phyloP scores from a whole-genome alignment of 2,329 filamentous ascomycete species.

The Penicillium sp. region DNA sequence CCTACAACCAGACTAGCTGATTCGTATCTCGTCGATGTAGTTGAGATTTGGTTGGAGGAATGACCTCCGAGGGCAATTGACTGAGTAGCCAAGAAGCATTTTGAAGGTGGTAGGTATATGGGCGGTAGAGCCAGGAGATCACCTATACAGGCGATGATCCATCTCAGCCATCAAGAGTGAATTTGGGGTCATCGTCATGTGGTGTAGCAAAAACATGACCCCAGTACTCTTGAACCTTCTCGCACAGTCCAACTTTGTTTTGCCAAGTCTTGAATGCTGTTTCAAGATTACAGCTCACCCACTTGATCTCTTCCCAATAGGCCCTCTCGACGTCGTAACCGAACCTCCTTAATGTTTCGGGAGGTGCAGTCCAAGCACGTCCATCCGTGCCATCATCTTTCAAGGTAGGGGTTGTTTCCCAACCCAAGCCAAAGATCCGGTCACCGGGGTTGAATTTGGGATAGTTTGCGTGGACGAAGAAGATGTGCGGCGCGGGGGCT shows the following conservation, averaged over 20 bases:
- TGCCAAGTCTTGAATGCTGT: conserved; percentile 37
- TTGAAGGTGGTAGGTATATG: not conserved
- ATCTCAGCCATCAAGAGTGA: conserved; percentile 25
- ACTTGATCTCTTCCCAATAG: conserved; percentile 46
- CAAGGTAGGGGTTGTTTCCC: conserved; percentile 40
- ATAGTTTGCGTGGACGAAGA: conserved; percentile 46
- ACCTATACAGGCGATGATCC: not conserved
- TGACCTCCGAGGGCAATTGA: not conserved
- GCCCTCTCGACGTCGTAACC: conserved; percentile 43
- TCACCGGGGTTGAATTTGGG: conserved; percentile 46
- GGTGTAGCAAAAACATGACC: conserved; percentile 36
- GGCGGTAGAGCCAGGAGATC: not conserved
- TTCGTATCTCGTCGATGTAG: not conserved
- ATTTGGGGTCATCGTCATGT: conserved; percentile 36
- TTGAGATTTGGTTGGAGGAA: not conserved
- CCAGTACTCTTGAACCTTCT: conserved; percentile 37
- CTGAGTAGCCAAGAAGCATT: not conserved
- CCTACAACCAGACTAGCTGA: not conserved
- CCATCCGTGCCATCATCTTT: conserved; percentile 38
- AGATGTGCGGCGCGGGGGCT: conserved; percentile 35
- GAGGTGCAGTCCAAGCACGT: conserved; percentile 40
- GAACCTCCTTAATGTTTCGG: conserved; percentile 37
- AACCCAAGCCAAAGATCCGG: conserved; percentile 40
- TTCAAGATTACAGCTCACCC: conserved; percentile 42
- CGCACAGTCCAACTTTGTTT: conserved; percentile 32